Percentiles rank a stretch among this genome's conserved stretches.
Conservation (phyloP, 75 land plant species). For the Adiantum capillusveneris region DNA sequence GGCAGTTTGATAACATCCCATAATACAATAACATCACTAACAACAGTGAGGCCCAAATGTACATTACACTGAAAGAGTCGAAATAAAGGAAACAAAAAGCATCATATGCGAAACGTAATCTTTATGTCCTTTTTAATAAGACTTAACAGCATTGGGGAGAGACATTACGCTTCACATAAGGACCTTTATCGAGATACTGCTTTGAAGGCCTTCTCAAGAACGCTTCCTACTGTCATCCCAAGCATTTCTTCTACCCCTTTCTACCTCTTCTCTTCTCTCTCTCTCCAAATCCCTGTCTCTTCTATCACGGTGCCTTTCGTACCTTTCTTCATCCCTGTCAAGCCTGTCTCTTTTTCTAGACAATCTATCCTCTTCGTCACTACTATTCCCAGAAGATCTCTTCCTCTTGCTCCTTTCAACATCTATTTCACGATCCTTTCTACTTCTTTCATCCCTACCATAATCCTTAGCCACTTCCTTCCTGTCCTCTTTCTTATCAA, state of each 20-base stretch:
- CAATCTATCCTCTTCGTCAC: too few relatives aligned
- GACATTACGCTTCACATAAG: neutral
- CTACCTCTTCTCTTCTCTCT: neutral
- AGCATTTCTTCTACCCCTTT: constrained; percentile 5
- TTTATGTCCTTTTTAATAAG: too few relatives aligned
- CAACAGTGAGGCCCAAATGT: too few relatives aligned
- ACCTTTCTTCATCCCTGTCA: constrained; percentile 4
- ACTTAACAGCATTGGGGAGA: too few relatives aligned
- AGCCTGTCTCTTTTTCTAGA: constrained; percentile 2
- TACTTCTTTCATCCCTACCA: neutral
- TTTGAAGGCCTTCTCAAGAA: too few relatives aligned
- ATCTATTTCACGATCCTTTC: neutral
- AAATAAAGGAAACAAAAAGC: too few relatives aligned
- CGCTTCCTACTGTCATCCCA: constrained; percentile 4
- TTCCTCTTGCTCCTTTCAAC: too few relatives aligned
- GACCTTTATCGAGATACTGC: neutral
- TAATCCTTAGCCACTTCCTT: neutral
- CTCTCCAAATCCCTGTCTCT: constrained; percentile 8
- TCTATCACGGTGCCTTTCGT: constrained; percentile 11
- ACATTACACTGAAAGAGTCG: too few relatives aligned
- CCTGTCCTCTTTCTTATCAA: neutral
- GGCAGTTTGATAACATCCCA: too few relatives aligned
- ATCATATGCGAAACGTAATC: too few relatives aligned
- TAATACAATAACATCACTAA: too few relatives aligned
- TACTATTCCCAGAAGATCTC: too few relatives aligned